Conservation (phyloP, 2,329 filamentous ascomycete genomes). For the Stagonosporopsis cucurbitacearum region DNA sequence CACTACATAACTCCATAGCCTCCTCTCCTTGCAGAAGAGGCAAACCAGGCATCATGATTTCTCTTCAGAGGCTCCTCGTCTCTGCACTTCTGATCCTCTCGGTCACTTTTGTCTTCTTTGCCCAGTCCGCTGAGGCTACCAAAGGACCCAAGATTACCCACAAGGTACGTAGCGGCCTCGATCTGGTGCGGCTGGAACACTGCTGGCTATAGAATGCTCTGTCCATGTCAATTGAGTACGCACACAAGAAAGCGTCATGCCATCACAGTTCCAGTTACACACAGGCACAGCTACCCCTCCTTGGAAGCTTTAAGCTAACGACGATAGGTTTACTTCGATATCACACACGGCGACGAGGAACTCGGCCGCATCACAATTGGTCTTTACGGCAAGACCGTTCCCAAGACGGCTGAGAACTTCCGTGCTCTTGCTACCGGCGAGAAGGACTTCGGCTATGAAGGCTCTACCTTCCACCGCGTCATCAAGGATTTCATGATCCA, state of each 20-base stretch:
- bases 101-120: constrained; percentile 55
- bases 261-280: background rate
- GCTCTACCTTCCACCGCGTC: constrained; percentile 85
- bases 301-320: background rate
- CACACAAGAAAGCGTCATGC: background rate
- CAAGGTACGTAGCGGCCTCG: constrained; percentile 64
- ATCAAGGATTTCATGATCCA: constrained; percentile 94
- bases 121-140: constrained; percentile 41
- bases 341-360: constrained; percentile 75
- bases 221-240: constrained; percentile 6
- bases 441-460: constrained; percentile 85
- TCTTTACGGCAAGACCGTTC: constrained; percentile 86
- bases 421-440: constrained; percentile 81
- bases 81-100: constrained; percentile 78
- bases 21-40: constrained; percentile 25
- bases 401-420: constrained; percentile 74
- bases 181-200: background rate
- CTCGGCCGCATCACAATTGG: constrained; percentile 80
- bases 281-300: background rate
- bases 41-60: constrained; percentile 68
- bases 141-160: constrained; percentile 93
- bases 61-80: constrained; percentile 72
- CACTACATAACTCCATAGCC: constrained; percentile 33
- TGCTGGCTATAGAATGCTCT: background rate
- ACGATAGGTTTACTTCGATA: constrained; percentile 77